Evolutionary conservation across 345 rosid species (phyloP), one percentile per base, ranked within the genome.

Genomic region (Acer saccharum): DNA sequence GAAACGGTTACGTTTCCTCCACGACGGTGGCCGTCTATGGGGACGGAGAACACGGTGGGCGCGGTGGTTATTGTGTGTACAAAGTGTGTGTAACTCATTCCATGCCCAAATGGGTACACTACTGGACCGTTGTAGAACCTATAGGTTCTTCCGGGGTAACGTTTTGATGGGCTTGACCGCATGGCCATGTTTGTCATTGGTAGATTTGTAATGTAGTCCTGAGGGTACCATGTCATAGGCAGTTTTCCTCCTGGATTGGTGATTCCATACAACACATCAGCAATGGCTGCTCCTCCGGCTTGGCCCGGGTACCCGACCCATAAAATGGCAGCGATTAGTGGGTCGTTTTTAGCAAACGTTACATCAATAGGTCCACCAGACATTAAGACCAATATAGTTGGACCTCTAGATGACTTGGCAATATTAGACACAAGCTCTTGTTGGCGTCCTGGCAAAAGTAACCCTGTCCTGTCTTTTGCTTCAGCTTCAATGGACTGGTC

Each of bases 251-350:
- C 94, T 71, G 99, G 98, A 73, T 93, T 95, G 29, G 86, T 82
- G 0, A 83, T 69, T 44, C 99, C 99, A 43, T 87, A 95, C 69
- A 95, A 74, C 14, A 92, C 79, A 82, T 95, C 96, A 8, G 93
- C 96, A 11, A 95, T 87, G n/a, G 99, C 99, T 2, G 83, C 73
- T 2, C 98, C 99, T 3, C 99, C 99, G 39, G 88, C 92, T 65
- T 95, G 94, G 52, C 99, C 99, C 0, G 98, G 98, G 81, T 95
- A 95, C 29, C 99, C 99, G 73, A 94, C 98, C 99, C 99, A 95
- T 58, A 95, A 18, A 72, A 95, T 91, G 20, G 93, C 87, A 7
- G 80, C 64, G 35, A 95, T 79, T 1, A 81, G 86, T 5, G 77
- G 82, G 69, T 92, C 83, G 10, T 84, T 74, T 74, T 89, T 85